A percentile compares a stretch with the other conserved stretches of the same genome.
Conservation (phyloP, 140 eudicot genomes). For the Flaveria floridana region DNA sequence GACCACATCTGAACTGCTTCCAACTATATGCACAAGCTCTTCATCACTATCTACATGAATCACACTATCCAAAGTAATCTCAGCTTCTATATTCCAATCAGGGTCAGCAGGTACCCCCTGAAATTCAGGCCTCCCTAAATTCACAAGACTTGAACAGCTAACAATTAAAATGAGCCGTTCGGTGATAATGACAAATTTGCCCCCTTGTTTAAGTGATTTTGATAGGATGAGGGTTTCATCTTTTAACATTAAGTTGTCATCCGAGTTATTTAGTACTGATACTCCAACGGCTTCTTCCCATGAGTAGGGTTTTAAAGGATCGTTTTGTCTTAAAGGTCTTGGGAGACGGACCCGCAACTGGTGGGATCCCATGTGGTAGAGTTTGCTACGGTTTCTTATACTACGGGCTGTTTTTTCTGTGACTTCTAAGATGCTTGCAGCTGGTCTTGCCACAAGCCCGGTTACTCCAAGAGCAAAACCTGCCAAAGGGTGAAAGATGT, state of each 20-base stretch:
- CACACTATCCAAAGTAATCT: constrained; percentile 72
- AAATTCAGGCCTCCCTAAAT: constrained; percentile 58
- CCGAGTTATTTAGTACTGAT: constrained; percentile 53
- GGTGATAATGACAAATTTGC: constrained; percentile 65
- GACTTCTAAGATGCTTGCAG: constrained; percentile 91
- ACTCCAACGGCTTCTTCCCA: constrained; percentile 96
- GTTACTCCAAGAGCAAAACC: constrained; percentile 95
- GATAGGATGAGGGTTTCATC: constrained; percentile 65
- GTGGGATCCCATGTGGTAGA: constrained; percentile 62
- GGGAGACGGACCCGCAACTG: constrained; percentile 80
- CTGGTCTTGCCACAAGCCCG: constrained; percentile 94
- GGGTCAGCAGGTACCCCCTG: constrained; percentile 77
- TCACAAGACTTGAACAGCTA: constrained; percentile 62
- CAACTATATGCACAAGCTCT: constrained; percentile 79
- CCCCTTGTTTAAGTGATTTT: constrained; percentile 63
- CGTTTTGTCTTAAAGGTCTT: constrained; percentile 57
- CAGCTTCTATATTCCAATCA: constrained; percentile 69
- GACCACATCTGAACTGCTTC: constrained; percentile 64
- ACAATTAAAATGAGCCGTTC: constrained; percentile 56
- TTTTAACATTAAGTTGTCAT: constrained; percentile 45
- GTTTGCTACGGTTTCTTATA: constrained; percentile 86
- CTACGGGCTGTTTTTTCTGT: constrained; percentile 96
- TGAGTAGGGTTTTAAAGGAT: constrained; percentile 77
- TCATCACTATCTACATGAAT: constrained; percentile 71
- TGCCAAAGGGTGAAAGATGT: constrained; percentile 31